Evolutionary conservation across 805 yeast species (phyloP).

Genomic region (Peterozyma xylosa): DNA sequence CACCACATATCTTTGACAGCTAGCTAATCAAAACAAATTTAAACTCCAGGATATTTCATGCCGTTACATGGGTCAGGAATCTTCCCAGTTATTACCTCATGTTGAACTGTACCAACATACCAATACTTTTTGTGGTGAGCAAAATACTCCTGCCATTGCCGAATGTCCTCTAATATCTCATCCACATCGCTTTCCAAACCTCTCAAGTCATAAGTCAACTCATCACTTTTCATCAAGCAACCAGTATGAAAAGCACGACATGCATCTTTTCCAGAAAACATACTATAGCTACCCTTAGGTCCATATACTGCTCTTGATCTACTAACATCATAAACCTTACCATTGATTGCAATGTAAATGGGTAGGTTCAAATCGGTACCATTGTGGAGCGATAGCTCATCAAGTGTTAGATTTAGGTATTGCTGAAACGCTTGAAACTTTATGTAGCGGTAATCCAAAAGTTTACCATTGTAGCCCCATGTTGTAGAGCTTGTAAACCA

Average conservation of each 20-base stretch:
- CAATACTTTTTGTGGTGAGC: slow-evolving; percentile 43
- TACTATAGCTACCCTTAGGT: slow-evolving; percentile 45
- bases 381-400: slow-evolving; percentile 38
- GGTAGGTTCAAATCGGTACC: slow-evolving; percentile 44
- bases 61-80: slow-evolving; percentile 43
- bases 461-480: slow-evolving; percentile 56
- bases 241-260: slow-evolving; percentile 69
- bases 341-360: slow-evolving; percentile 51
- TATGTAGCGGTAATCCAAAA: slow-evolving; percentile 35
- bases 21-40: background rate
- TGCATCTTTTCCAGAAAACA: slow-evolving; percentile 59
- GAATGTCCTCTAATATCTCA: slow-evolving; percentile 30
- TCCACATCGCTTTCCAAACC: slow-evolving; percentile 31
- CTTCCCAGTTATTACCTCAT: slow-evolving; percentile 34
- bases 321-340: slow-evolving; percentile 59
- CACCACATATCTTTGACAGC: background rate
- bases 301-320: slow-evolving; percentile 45
- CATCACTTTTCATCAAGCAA: slow-evolving; percentile 46
- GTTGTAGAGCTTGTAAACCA: slow-evolving; percentile 47
- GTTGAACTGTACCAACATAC: slow-evolving; percentile 51
- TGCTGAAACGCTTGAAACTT: slow-evolving; percentile 6
- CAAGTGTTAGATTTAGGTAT: slow-evolving; percentile 28
- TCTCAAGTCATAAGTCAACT: slow-evolving; percentile 59
- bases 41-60: slow-evolving; percentile 8
- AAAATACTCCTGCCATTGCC: slow-evolving; percentile 47